Evolutionary conservation across 495 filamentous ascomycete genomes (phyloP), one percentile per base, ranked within the genome.

Genomic region (Ramalina peruviana): DNA sequence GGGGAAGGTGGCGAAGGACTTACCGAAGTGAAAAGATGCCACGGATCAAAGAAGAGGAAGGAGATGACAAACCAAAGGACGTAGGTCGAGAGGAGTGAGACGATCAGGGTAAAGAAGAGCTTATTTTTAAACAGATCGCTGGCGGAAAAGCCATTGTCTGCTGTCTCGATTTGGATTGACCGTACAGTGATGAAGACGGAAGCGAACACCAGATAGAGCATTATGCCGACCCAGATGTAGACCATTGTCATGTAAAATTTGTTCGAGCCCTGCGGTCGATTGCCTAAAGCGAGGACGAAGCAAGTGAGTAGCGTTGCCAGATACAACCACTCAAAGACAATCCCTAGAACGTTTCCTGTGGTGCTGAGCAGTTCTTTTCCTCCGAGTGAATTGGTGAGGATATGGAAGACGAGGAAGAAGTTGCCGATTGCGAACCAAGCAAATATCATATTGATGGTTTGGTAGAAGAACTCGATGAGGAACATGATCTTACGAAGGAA

Each of bases 391-490:
- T 80, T 82, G 1, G 90, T 97, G 55, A 99, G 66, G 62, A 99
- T 99, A 60, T 89, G 87, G 72, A 99, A 99, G 40, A 99, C 93
- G 57, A 99, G 68, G 76, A 97, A 99, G 75, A 99, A 99, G 65
- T 99, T 99, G 55, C 93, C 92, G 59, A 99, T 92, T 57, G 86
- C 87, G 67, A 99, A 97, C 93, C 93, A 99, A 46, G 93, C 88
- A 58, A 99, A 99, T 58, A 99, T 73, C 86, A 96, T 95, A 66
- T 82, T 89, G 65, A 97, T 72, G 13, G 87, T 88, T 62, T 96
- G 87, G 68, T 94, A 99, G 52, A 82, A 64, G 68, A 96, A 96
- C 61, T 97, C 92, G 48, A 99, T 63, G 54, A 92, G 72, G 60
- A 99, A 83, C 75, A 84, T 84, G 26, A 92, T 65, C 65, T 97